Evolutionary conservation across 2,329 filamentous ascomycete genomes (phyloP).

Genomic region (Meredithiella fracta): DNA sequence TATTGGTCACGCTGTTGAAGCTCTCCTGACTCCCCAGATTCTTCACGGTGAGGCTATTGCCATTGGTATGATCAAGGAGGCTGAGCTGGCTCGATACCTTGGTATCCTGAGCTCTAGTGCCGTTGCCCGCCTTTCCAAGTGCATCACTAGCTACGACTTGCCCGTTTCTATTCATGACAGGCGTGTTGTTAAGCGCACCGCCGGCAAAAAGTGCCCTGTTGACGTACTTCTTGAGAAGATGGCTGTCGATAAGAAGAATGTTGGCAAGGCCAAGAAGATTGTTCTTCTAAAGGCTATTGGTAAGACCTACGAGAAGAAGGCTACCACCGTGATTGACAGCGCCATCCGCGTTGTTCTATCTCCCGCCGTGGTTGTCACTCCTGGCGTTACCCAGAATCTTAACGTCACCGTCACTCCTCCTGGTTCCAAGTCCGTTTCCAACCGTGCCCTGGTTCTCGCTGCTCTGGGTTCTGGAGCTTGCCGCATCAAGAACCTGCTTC

Average conservation of each 20-base stretch:
- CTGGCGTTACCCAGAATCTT: conserved; percentile 49
- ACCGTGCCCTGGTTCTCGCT: conserved; percentile 83
- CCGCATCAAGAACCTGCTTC: conserved; percentile 77
- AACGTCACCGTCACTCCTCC: conserved; percentile 70
- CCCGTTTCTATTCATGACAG: conserved; percentile 76
- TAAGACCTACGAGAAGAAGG: conserved; percentile 69
- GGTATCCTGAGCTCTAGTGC: conserved; percentile 73
- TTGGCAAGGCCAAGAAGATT: conserved; percentile 87
- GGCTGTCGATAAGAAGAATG: conserved; percentile 98
- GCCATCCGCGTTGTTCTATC: conserved; percentile 73
- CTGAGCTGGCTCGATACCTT: conserved; percentile 77
- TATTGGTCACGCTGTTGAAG: conserved; percentile 92
- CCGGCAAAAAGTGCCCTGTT: conserved; percentile 74
- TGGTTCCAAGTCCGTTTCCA: conserved; percentile 95
- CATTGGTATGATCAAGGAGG: conserved; percentile 97
- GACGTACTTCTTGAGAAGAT: conserved; percentile 79
- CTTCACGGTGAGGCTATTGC: conserved; percentile 91
- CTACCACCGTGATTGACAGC: conserved; percentile 74
- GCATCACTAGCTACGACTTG: conserved; percentile 82
- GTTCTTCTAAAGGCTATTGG: conserved; percentile 85
- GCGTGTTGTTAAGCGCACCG: conserved; percentile 63
- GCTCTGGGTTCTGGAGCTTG: conserved; percentile 76
- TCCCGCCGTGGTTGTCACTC: conserved; percentile 55
- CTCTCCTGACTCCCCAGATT: conserved; percentile 85
- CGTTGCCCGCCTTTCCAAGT: conserved; percentile 79